Base-by-base conservation (phyloP, 495 filamentous ascomycete genomes). In the Penicillium tannophilum region DNA sequence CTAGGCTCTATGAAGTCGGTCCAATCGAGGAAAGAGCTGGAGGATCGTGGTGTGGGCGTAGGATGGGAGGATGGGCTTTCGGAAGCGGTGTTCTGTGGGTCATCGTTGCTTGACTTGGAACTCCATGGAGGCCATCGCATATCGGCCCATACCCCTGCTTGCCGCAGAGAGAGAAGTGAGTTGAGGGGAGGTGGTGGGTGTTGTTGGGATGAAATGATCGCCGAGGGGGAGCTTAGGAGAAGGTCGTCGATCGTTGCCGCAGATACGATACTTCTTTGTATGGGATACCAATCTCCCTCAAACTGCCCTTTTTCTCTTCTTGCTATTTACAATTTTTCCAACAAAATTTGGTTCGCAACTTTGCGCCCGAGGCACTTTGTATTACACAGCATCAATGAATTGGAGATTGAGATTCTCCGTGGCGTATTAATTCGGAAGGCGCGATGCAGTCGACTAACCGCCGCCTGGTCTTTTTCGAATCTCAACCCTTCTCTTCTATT, bases 1-100 rank as follows among this genome's bases (percentile, higher is more conserved):
- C 84, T 73, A 0, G 86, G 82, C 59, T 88, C 82, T 52, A 79
- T 81, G 72, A 89, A 91, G 55, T 87, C 85, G 14, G 76, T 62
- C 87, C 89, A 92, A 69, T 90, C 80, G 44, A 76, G 41, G 23
- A 46, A 16, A 51, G 56, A 60, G 59, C 48, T 48, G 46, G 46
- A 12, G 45, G 65, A 60, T 54, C 54, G 65, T 28, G 51, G 19
- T 55, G 60, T 44, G 49, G 56, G 42, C 39, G 60, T 52, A 54
- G 61, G 36, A 33, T 43, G 51, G 24, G 58, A 59, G 30, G 59
- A 53, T 53, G 62, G 60, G 49, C 52, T 50, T 45, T 55, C 56
- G 36, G 49, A 53, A 41, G 12, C 54, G 52, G 43, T 52, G 41
- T 63, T 49, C 35, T 28, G 52, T 33, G 67, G 52, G 43, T 67